These are phyloP conservation scores for Colletotrichum sp. DNA, from an alignment of 2,329 filamentous ascomycete genomes.

Conservation along the genomic window DNA sequence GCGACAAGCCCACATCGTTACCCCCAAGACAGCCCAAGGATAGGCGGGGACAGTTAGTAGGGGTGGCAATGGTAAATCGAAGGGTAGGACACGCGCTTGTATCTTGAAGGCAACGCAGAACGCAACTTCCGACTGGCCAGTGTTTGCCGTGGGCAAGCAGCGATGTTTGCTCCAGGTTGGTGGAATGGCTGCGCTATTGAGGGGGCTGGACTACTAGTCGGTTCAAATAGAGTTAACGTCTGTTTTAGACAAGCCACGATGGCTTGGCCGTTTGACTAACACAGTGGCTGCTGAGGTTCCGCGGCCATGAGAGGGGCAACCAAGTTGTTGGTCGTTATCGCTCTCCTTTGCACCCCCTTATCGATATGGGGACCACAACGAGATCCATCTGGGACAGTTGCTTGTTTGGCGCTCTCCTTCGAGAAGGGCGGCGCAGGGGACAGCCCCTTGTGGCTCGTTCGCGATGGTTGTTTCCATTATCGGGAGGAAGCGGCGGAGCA, in stretches of 20 bases:
- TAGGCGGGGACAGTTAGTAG: neutral
- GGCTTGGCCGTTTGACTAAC: neutral
- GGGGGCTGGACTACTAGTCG: neutral
- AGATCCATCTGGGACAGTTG: neutral
- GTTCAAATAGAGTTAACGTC: neutral
- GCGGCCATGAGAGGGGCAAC: neutral
- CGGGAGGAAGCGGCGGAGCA: neutral
- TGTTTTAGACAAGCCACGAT: neutral
- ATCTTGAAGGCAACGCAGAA: neutral
- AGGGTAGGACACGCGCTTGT: neutral
- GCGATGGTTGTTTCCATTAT: neutral
- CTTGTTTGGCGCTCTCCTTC: neutral
- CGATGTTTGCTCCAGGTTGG: neutral
- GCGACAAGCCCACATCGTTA: neutral
- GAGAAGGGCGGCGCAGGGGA: neutral
- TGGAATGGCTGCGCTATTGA: constrained; percentile 7
- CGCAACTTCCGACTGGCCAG: neutral
- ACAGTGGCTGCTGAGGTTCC: neutral
- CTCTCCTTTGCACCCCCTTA: neutral
- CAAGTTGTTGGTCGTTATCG: neutral
- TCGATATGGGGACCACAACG: neutral
- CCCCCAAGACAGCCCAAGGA: neutral
- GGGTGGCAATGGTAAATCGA: neutral
- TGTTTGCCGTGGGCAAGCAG: neutral
- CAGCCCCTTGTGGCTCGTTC: neutral